These are phyloP conservation scores for Colletotrichum viniferum DNA, from an alignment of 2,329 filamentous ascomycete genomes.

Conservation along the genomic window DNA sequence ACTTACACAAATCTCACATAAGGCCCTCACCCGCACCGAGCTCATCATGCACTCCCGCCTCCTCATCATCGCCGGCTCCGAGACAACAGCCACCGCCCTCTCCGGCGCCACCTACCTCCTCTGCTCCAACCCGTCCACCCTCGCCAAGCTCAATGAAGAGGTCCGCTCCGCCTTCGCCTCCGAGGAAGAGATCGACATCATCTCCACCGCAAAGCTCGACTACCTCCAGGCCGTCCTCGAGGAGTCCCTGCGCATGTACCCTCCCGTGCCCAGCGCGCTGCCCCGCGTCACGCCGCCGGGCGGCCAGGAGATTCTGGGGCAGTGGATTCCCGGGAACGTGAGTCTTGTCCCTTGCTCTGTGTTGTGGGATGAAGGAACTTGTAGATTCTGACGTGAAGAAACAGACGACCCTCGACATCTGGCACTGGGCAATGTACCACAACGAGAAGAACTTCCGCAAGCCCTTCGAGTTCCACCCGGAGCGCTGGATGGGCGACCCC, in stretches of 20 bases:
- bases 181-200: slow-evolving; percentile 40
- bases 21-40: slow-evolving; percentile 16
- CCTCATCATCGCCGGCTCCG: slow-evolving; percentile 37
- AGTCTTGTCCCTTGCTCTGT: not conserved
- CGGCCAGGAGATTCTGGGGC: slow-evolving; percentile 34
- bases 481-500: slow-evolving; percentile 33
- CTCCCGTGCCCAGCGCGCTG: slow-evolving; percentile 29
- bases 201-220: slow-evolving; percentile 31
- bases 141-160: slow-evolving; percentile 39
- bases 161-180: slow-evolving; percentile 36
- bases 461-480: slow-evolving; percentile 53
- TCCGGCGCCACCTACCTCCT: slow-evolving; percentile 33
- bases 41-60: slow-evolving; percentile 23
- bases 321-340: slow-evolving; percentile 36
- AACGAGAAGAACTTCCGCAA: slow-evolving; percentile 48
- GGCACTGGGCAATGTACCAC: slow-evolving; percentile 50
- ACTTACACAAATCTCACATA: not conserved
- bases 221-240: slow-evolving; percentile 47
- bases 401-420: slow-evolving; percentile 45
- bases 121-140: slow-evolving; percentile 29
- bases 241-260: slow-evolving; percentile 47
- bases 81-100: slow-evolving; percentile 37
- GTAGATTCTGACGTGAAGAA: not conserved
- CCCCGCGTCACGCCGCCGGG: slow-evolving; percentile 31
- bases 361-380: too few relatives aligned